Evolutionary conservation across 192 early-diverging fungal genomes (phyloP).

Genomic region (Backusella luteola): DNA sequence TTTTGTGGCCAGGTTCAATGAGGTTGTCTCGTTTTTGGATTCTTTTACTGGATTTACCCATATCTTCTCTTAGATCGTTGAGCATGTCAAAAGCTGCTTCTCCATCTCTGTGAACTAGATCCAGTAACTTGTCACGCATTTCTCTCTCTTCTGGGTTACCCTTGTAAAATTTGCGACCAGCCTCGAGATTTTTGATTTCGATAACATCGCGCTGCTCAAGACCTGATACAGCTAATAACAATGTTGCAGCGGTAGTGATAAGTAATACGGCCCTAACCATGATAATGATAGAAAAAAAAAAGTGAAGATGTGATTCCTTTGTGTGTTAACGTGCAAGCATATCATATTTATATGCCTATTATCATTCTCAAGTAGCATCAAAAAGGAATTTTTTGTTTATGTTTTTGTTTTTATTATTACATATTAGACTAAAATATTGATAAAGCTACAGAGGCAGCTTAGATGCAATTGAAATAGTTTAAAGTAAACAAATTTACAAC

Average conservation of each 20-base stretch:
- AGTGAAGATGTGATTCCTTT: neutral
- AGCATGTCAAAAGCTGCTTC: neutral
- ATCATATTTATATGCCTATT: conserved; percentile 1
- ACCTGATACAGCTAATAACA: neutral
- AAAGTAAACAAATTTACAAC: neutral
- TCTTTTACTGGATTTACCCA: neutral
- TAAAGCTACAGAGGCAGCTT: neutral
- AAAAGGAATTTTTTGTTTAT: neutral
- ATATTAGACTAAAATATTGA: neutral
- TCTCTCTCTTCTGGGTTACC: neutral
- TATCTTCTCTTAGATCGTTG: neutral
- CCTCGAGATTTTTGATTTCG: neutral
- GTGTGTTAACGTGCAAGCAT: neutral
- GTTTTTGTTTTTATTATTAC: neutral
- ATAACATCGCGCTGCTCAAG: neutral
- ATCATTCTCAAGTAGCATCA: neutral
- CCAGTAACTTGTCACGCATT: neutral
- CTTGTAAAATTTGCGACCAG: neutral
- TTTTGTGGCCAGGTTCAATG: neutral
- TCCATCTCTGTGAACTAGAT: neutral
- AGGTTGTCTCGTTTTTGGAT: neutral
- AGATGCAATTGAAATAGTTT: neutral
- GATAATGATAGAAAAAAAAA: neutral
- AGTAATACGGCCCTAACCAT: neutral
- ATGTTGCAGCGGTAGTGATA: neutral